Evolutionary conservation across 1,139 yeast species (phyloP), one percentile per base, ranked within the genome.

Genomic region (Magnusiomyces magnusii): DNA sequence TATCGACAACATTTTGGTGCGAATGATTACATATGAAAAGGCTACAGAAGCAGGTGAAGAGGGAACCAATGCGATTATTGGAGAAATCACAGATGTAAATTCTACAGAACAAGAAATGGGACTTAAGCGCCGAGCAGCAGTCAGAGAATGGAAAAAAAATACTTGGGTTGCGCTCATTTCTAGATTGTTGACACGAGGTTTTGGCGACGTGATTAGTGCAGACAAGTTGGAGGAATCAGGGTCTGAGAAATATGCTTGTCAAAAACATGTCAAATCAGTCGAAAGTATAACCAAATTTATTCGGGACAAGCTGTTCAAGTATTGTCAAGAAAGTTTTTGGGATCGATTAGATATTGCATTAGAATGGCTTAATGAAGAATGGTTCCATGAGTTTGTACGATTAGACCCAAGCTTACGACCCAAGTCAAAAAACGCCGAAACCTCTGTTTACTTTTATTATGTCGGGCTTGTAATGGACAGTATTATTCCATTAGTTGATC

Each of bases 311-410:
- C 75, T 95, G 10, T 85, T 87, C 63, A 84, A 83, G 49, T 87
- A 86, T 70, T 86, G 90, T 60, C 77, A 90, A 67, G 85, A 81
- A 23, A 88, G 87, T 67, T 86, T 92, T 64, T 86, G 87, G 61
- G 78, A 77, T 15, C 76, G 93, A 50, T 79, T 92, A 19, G 96
- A 89, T 62, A 75, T 86, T 47, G 83, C 89, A n/a, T 83, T 92
- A 47, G 91, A 87, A 62, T 95, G 99, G 99, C 76, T 95, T 58
- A 92, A 88, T 67, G 99, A 93, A 72, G 99, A 95, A 71, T 95
- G 97, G 96, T 92, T 84, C 71, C 80, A 84, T 53, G 95, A 87
- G 64, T 75, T 74, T 63, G 82, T 81, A 1, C 74, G 73, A 39
- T 15, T 56, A 51, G 44, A 23, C 23, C 47, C 59, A 47, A 19